Evolutionary conservation across 805 yeast species (phyloP).

Genomic region (Kuraishia hungarica): DNA sequence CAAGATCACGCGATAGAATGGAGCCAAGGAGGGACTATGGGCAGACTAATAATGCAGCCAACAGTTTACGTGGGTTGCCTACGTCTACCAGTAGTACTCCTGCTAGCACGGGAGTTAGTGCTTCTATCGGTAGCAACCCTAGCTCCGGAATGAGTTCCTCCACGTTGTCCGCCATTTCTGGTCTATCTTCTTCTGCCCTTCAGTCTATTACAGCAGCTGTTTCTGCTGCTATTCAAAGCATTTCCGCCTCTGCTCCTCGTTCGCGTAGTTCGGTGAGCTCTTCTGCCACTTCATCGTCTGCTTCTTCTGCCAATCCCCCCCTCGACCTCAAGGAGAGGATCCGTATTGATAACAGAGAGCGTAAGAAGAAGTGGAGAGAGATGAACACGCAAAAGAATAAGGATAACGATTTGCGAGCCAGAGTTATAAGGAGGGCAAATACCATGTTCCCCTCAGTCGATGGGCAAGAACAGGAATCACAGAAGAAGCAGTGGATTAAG

Average conservation of each 20-base stretch:
- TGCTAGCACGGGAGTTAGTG: too few species aligned
- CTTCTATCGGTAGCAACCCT: not conserved
- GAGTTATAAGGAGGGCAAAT: constrained; percentile 69
- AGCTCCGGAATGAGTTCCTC: too few species aligned
- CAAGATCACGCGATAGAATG: constrained; percentile 42
- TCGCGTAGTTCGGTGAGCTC: not conserved
- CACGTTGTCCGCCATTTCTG: not conserved
- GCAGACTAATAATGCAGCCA: not conserved
- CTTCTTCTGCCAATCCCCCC: not conserved
- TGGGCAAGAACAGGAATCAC: constrained; percentile 40
- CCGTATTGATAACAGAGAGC: constrained; percentile 59
- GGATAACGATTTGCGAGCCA: constrained; percentile 76
- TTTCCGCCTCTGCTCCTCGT: not conserved
- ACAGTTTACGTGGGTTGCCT: not conserved
- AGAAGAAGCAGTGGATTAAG: constrained; percentile 60
- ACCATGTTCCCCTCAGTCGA: constrained; percentile 43
- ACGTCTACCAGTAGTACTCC: not conserved
- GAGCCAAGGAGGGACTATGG: constrained; percentile 5
- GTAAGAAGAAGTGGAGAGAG: constrained; percentile 81
- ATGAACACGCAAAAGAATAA: constrained; percentile 73
- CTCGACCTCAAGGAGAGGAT: constrained; percentile 44
- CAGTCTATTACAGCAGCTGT: constrained; percentile 7
- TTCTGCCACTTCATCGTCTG: not conserved
- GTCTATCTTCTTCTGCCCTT: not conserved
- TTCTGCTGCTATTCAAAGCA: constrained; percentile 3